A percentile compares a stretch with the other conserved stretches of the same genome.
Conservation (phyloP, 306 rosid genomes). For the Biancaea sappan region DNA sequence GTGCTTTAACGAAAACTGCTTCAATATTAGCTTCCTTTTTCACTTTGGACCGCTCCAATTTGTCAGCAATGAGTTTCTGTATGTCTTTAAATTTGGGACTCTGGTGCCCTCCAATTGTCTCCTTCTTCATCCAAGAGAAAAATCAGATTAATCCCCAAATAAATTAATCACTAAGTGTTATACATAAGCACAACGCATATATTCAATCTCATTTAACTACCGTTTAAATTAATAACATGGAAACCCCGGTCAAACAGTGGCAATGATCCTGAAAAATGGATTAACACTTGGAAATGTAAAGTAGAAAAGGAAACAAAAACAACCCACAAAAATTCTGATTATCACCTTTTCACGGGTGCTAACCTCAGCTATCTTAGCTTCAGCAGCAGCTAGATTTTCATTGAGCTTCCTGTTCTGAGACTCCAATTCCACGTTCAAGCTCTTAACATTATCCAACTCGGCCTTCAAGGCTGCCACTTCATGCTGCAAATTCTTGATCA, state of each 20-base stretch:
- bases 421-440: constrained; percentile 62
- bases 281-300: constrained; percentile 15
- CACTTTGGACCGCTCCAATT: constrained; percentile 54
- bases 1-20: constrained; percentile 36
- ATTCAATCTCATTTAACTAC: neutral
- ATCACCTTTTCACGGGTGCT: constrained; percentile 55
- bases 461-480: constrained; percentile 63
- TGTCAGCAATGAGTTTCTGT: constrained; percentile 78
- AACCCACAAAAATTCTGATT: constrained; percentile 12
- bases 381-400: constrained; percentile 67
- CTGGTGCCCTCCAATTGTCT: constrained; percentile 52
- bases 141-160: constrained; percentile 27
- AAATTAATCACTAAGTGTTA: neutral
- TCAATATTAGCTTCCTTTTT: constrained; percentile 51
- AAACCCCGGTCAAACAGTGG: constrained; percentile 23
- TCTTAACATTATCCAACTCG: constrained; percentile 64
- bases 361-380: constrained; percentile 54
- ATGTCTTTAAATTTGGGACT: constrained; percentile 67
- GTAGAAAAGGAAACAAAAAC: constrained; percentile 3
- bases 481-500: constrained; percentile 61
- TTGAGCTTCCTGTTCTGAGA: constrained; percentile 59
- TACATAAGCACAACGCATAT: neutral
- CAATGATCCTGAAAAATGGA: constrained; percentile 12
- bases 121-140: constrained; percentile 51
- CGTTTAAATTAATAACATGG: constrained; percentile 2